These are phyloP conservation scores for Cadophora gregata DNA, from an alignment of 2,329 filamentous ascomycete species.

Conservation along the genomic window DNA sequence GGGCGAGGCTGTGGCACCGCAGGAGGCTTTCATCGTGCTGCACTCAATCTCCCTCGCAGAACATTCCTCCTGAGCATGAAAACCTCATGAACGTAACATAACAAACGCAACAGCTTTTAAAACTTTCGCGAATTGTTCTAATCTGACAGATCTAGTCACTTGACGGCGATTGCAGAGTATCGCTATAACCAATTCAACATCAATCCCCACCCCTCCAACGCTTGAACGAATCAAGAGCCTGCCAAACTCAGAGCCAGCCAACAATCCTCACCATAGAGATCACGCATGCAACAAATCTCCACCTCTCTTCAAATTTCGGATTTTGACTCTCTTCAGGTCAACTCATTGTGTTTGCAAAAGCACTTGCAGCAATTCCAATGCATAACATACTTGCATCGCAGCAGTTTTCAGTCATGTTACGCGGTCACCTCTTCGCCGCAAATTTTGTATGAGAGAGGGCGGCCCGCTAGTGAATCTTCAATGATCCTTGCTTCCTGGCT, in stretches of 20 bases:
- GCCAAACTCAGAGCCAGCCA: background rate
- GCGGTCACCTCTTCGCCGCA: slow-evolving; percentile 38
- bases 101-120: background rate
- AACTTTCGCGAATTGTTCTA: background rate
- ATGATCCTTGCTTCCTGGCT: slow-evolving; percentile 28
- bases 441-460: slow-evolving; percentile 39
- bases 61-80: too few species aligned
- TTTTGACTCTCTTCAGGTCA: background rate
- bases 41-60: too few species aligned
- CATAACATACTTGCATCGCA: slow-evolving; percentile 43
- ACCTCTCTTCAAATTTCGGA: background rate
- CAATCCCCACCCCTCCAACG: slow-evolving; percentile 11
- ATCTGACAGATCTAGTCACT: background rate
- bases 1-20: too few species aligned
- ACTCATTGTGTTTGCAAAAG: background rate
- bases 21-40: too few species aligned
- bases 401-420: slow-evolving; percentile 40
- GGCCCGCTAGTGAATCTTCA: slow-evolving; percentile 37
- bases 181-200: background rate
- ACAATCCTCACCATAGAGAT: slow-evolving; percentile 7
- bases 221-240: slow-evolving; percentile 20
- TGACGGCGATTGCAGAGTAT: background rate
- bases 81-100: background rate
- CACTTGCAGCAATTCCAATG: slow-evolving; percentile 29
- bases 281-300: too few species aligned